phyloP scores from a whole-genome alignment of 768 basidiomycete species.

The Pisolithus orientalis region DNA sequence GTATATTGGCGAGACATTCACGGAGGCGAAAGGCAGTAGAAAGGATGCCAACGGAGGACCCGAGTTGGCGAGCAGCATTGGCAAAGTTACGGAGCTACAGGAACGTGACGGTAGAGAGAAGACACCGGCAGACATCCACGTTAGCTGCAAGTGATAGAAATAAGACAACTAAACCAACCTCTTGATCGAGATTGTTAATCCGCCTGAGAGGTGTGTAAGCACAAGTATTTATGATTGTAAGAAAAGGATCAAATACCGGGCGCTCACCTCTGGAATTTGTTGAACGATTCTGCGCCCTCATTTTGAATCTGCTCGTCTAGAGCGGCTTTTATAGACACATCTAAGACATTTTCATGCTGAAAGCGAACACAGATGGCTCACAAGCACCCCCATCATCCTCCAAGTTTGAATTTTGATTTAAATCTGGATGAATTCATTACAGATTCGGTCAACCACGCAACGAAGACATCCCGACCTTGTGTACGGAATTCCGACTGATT shows the following conservation, averaged over 20 bases:
- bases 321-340: conserved; percentile 34
- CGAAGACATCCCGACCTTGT: conserved; percentile 8
- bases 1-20: conserved; percentile 59
- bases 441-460: neutral
- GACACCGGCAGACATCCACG: neutral
- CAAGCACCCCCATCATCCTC: conserved; percentile 64
- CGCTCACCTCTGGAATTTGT: conserved; percentile 53
- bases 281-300: conserved; percentile 59
- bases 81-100: conserved; percentile 68
- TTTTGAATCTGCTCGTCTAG: conserved; percentile 68
- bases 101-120: neutral
- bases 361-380: conserved; percentile 32
- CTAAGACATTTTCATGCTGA: neutral
- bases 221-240: neutral
- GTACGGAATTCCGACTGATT: conserved; percentile 29
- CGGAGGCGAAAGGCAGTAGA: conserved; percentile 70
- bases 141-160: neutral
- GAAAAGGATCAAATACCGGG: neutral
- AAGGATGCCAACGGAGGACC: conserved; percentile 70
- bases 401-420: conserved; percentile 39
- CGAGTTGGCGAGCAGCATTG: conserved; percentile 69
- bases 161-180: conserved; percentile 32
- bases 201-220: conserved; percentile 31
- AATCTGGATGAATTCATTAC: conserved; percentile 19
- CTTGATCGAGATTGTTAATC: conserved; percentile 58